Conservation (phyloP, 2,329 filamentous ascomycete genomes). For the Endoconidiophora polonica region DNA sequence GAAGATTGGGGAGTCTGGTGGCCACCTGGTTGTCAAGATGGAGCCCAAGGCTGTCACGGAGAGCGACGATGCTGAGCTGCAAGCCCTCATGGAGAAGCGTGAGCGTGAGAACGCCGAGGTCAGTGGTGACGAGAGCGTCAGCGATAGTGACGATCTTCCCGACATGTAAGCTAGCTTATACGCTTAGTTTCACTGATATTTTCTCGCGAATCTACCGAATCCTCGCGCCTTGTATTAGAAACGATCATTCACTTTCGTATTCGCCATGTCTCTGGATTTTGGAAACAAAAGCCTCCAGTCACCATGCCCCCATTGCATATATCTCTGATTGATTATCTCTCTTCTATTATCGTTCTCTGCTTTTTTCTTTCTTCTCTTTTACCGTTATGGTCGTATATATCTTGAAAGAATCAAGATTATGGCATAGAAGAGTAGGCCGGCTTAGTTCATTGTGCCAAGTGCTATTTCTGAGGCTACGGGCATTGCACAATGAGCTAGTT, state of each 20-base stretch:
- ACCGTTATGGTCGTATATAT: too few relatives aligned
- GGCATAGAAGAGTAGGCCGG: too few relatives aligned
- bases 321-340: too few relatives aligned
- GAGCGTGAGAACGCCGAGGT: conserved; percentile 97
- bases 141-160: conserved; percentile 65
- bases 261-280: too few relatives aligned
- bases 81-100: conserved; percentile 97
- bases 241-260: too few relatives aligned
- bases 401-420: too few relatives aligned
- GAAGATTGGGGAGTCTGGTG: conserved; percentile 63
- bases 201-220: conserved; percentile 2
- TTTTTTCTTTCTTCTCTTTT: not conserved
- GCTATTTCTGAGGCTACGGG: too few relatives aligned
- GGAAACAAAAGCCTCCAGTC: too few relatives aligned
- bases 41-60: conserved; percentile 97
- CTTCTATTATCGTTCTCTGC: not conserved
- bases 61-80: conserved; percentile 91
- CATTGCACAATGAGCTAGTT: too few relatives aligned
- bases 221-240: not conserved
- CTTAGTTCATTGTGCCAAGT: too few relatives aligned
- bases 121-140: conserved; percentile 90
- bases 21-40: conserved; percentile 85
- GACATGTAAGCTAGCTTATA: conserved; percentile 8
- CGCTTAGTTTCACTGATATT: conserved; percentile 1
- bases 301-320: too few relatives aligned